Evolutionary conservation across 805 yeast species (phyloP).

Genomic region (Spathaspora boniae): DNA sequence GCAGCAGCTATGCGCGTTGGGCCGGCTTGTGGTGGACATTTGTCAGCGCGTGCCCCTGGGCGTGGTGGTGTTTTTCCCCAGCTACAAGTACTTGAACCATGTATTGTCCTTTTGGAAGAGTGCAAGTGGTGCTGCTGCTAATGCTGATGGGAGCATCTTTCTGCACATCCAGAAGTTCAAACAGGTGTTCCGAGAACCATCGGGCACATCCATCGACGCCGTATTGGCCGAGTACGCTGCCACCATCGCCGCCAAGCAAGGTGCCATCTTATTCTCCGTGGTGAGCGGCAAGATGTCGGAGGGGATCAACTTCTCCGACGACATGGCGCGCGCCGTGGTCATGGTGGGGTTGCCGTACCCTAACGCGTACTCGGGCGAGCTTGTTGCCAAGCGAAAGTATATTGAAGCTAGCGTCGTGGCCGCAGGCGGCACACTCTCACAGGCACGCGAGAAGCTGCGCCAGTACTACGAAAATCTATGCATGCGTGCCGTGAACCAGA

Average conservation of each 20-base stretch:
- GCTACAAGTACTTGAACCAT: conserved; percentile 66
- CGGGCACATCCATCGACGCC: conserved; percentile 37
- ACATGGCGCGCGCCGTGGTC: conserved; percentile 80
- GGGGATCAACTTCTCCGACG: conserved; percentile 88
- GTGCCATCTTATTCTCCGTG: conserved; percentile 75
- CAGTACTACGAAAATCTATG: conserved; percentile 79
- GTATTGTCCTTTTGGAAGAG: conserved; percentile 53
- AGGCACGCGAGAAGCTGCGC: conserved; percentile 47
- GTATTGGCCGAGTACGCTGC: conserved; percentile 50
- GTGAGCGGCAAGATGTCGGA: conserved; percentile 93
- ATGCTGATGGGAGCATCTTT: too few relatives aligned
- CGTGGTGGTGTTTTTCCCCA: conserved; percentile 78
- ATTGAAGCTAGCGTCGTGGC: conserved; percentile 51
- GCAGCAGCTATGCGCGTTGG: conserved; percentile 47
- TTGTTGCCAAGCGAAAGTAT: conserved; percentile 65
- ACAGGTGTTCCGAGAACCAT: conserved; percentile 55
- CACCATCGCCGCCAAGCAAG: conserved; percentile 36
- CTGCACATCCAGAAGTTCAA: conserved; percentile 38
- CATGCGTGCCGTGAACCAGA: conserved; percentile 88
- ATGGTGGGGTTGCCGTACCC: conserved; percentile 92
- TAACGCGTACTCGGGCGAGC: conserved; percentile 75
- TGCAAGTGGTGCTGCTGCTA: too few relatives aligned
- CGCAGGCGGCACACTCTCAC: conserved; percentile 43
- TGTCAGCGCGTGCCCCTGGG: conserved; percentile 61
- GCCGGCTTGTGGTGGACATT: conserved; percentile 44